Percentiles rank a stretch among this genome's conserved stretches.
These are phyloP conservation scores for Trichoderma sp. DNA, from an alignment of 2,329 filamentous ascomycete genomes.

Conservation along the genomic window DNA sequence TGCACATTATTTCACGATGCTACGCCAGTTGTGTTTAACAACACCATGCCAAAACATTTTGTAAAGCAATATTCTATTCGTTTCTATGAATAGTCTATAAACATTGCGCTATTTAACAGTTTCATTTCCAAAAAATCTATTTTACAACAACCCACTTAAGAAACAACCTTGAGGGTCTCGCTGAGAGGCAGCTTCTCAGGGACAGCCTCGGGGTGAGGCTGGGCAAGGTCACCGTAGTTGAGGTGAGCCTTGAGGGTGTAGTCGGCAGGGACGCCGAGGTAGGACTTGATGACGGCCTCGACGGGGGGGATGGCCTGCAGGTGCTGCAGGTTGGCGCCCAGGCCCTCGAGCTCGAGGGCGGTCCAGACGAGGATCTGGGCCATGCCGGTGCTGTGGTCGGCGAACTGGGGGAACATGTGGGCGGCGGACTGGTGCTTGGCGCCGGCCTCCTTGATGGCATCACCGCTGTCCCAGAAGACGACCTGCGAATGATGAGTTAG, in stretches of 20 bases:
- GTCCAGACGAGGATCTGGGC: conserved; percentile 75
- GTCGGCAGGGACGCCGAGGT: background rate
- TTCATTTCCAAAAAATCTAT: background rate
- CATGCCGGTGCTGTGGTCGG: conserved; percentile 75
- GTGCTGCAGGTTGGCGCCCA: conserved; percentile 88
- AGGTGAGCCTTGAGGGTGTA: conserved; percentile 9
- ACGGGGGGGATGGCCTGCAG: conserved; percentile 86
- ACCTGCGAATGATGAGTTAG: conserved; percentile 38
- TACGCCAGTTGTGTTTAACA: too few relatives aligned
- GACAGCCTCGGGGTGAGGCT: background rate
- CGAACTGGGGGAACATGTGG: conserved; percentile 76
- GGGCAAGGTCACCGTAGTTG: conserved; percentile 6
- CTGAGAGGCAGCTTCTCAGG: conserved; percentile 11
- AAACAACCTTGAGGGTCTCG: conserved; percentile 1
- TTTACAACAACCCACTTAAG: background rate
- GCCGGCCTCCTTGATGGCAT: conserved; percentile 63
- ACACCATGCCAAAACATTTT: background rate
- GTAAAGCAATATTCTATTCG: background rate
- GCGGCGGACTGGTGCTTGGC: conserved; percentile 69
- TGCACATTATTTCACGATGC: too few relatives aligned
- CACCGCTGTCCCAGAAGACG: conserved; percentile 81
- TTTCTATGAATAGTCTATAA: background rate
- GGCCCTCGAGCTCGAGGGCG: conserved; percentile 76
- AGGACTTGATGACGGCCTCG: conserved; percentile 49
- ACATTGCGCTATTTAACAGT: background rate